Evolutionary conservation across 352 stramenopile species (phyloP), one percentile per base, ranked within the genome.

Genomic region (Globisporangium cederbergense): DNA sequence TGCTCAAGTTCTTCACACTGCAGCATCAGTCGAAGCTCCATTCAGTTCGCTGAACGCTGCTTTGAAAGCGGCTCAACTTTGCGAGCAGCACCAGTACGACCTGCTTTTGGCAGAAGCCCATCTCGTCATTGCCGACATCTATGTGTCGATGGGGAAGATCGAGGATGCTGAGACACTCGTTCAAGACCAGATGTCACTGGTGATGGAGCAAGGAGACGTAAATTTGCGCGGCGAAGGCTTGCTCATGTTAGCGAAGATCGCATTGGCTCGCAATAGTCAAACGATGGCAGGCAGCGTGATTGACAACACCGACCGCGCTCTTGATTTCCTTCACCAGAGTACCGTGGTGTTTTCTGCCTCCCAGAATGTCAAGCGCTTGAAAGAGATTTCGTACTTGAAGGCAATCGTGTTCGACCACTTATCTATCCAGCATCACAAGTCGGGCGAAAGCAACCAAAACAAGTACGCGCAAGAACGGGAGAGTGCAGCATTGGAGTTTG

Each of bases 181-280:
- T 14, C 69, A 79, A 8, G 67, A 81, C 20, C 77, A 91, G 50
- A 90, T 91, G 80, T 61, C 77, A 14, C 34, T 90, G 14, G 73
- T 88, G n/a, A 81, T 86, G 64, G 82, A 93, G 43, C 74, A 90
- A 58, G 82, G 82, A 18, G 77, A 67, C 32, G 66, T 90, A 36
- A 58, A 80, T 59, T 20, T 91, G 13, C 80, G 79, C 18, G 82
- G 75, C 10, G 76, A 91, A 42, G 79, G 75, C 5, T 66, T 88
- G 34, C 65, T 91, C 0, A 38, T 90, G 36, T 62, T 91, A 25
- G 81, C 79, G 0, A 92, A 90, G 45, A 75, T 67, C 5, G 70
- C 68, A 45, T 58, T 92, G 28, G 74, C 74, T 38, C 74, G 60
- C 49, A 65, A 69, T 30, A 61, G 13, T 18, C 30, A n/a, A 6